Evolutionary conservation across 345 rosid genomes (phyloP).

Genomic region (Hibiscus mutabilis): DNA sequence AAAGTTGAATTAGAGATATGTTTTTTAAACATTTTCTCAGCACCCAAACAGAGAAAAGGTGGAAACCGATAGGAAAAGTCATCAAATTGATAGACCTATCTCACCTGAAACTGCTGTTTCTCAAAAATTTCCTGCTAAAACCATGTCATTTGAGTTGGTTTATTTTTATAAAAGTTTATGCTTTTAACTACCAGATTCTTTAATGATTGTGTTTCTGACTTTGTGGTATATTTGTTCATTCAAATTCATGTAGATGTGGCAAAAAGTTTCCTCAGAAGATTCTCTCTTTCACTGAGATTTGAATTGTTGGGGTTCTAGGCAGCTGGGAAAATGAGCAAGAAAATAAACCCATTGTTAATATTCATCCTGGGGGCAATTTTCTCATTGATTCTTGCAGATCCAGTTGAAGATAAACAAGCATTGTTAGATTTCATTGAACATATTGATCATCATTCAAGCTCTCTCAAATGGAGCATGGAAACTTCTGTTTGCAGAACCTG

Average conservation of each 20-base stretch:
- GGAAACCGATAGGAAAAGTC: slow-evolving; percentile 18
- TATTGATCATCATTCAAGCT: slow-evolving; percentile 44
- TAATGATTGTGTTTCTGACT: slow-evolving; percentile 9
- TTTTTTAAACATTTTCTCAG: slow-evolving; percentile 10
- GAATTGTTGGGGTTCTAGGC: neutral
- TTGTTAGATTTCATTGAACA: slow-evolving; percentile 56
- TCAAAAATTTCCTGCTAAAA: slow-evolving; percentile 12
- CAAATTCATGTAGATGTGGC: slow-evolving; percentile 16
- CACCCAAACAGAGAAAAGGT: slow-evolving; percentile 21
- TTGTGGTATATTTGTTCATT: too few species aligned
- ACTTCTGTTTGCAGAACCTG: slow-evolving; percentile 55
- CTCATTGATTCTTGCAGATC: slow-evolving; percentile 30
- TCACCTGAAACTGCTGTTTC: slow-evolving; percentile 16
- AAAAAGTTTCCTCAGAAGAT: slow-evolving; percentile 15
- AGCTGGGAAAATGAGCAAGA: slow-evolving; percentile 17
- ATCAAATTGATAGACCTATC: slow-evolving; percentile 20
- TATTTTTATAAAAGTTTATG: neutral
- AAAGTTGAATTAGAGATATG: neutral
- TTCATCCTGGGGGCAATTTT: slow-evolving; percentile 32
- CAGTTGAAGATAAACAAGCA: slow-evolving; percentile 60
- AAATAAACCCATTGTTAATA: slow-evolving; percentile 23
- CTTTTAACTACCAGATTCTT: slow-evolving; percentile 2
- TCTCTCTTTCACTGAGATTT: neutral
- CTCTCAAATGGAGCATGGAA: slow-evolving; percentile 58
- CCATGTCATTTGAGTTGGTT: neutral